Evolutionary conservation across 1,284 basidiomycete genomes (phyloP).

Genomic region (Omphalotus olearius): DNA sequence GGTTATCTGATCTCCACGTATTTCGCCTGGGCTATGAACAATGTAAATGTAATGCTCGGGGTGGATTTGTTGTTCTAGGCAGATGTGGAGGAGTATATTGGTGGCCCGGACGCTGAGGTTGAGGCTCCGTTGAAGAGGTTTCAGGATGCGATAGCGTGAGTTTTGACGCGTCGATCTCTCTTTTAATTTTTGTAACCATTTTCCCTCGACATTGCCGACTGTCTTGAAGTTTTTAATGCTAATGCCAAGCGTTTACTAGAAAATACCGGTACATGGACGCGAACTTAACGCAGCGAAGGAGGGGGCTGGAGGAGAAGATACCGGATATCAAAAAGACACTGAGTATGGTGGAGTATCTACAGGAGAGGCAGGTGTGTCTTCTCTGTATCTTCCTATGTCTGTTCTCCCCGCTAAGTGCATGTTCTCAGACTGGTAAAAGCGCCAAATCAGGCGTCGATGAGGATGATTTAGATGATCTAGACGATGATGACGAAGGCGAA

Average conservation of each 20-base stretch:
- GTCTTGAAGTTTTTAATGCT: background rate
- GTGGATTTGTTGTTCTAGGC: conserved; percentile 24
- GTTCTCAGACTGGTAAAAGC: conserved; percentile 50
- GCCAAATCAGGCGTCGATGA: conserved; percentile 37
- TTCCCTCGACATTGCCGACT: background rate
- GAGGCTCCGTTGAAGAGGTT: conserved; percentile 81
- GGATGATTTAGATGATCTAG: conserved; percentile 30
- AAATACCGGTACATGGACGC: conserved; percentile 99
- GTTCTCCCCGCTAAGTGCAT: background rate
- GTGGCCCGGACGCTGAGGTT: conserved; percentile 75
- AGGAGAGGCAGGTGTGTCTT: conserved; percentile 59
- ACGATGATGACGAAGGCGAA: conserved; percentile 40
- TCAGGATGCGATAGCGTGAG: conserved; percentile 91
- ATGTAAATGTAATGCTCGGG: background rate
- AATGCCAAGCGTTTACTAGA: conserved; percentile 41
- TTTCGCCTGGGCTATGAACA: no score
- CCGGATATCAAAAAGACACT: conserved; percentile 95
- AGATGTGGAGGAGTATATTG: conserved; percentile 86
- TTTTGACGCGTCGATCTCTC: background rate
- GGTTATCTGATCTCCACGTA: no score
- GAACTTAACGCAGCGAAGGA: conserved; percentile 77
- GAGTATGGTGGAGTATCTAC: conserved; percentile 83
- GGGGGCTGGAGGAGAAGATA: conserved; percentile 88
- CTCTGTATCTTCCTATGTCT: background rate
- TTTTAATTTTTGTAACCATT: conserved; percentile 9